phyloP scores from a whole-genome alignment of 2,329 filamentous ascomycete genomes.

The Trichoderma arundinaceum region DNA sequence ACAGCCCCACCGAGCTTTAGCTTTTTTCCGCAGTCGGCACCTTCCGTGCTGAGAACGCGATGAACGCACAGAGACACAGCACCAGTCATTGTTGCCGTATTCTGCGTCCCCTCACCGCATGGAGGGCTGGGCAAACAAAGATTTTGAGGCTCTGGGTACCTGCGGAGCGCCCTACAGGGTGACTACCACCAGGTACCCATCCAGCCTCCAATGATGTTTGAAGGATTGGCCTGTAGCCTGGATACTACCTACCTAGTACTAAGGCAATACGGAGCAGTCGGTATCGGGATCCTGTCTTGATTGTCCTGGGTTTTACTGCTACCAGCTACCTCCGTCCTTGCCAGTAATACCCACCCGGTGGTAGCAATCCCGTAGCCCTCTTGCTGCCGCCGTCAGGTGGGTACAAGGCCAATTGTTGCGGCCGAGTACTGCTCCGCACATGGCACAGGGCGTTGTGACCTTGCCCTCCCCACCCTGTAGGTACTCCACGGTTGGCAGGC shows the following conservation, averaged over 20 bases:
- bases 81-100: constrained; percentile 6
- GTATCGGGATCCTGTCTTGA: no score
- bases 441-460: background rate
- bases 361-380: constrained; percentile 12
- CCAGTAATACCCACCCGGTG: no score
- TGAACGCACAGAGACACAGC: constrained; percentile 7
- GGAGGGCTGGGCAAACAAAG: no score
- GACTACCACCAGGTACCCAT: no score
- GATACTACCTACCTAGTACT: no score
- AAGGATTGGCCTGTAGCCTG: no score
- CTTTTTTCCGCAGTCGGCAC: constrained; percentile 30
- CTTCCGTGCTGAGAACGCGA: constrained; percentile 24
- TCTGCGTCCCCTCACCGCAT: constrained; percentile 2
- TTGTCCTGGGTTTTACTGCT: no score
- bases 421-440: constrained; percentile 1
- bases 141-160: no score
- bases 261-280: no score
- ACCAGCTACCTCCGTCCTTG: no score
- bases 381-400: background rate
- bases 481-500: background rate
- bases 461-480: background rate
- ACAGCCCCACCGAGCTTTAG: constrained; percentile 15
- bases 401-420: background rate
- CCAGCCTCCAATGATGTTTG: no score
- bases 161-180: no score